phyloP scores from a whole-genome alignment of 140 eudicot genomes.

The Flaveria floridana region DNA sequence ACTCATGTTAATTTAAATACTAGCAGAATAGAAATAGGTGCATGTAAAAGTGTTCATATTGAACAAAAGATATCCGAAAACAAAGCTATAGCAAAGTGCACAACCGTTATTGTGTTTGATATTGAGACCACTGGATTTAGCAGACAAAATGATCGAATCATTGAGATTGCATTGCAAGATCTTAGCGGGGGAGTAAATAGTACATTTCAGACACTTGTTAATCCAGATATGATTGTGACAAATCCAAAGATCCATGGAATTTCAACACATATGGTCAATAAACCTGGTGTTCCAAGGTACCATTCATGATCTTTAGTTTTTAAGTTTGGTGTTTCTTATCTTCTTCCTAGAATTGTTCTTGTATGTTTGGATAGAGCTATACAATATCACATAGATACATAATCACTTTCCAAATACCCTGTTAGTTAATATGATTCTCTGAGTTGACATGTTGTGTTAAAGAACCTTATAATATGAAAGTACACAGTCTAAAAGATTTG shows the following conservation, averaged over 20 bases:
- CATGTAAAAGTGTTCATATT: slow-evolving; percentile 41
- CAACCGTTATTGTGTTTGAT: slow-evolving; percentile 67
- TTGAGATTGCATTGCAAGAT: slow-evolving; percentile 87
- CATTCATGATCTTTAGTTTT: slow-evolving; percentile 7
- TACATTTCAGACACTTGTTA: slow-evolving; percentile 76
- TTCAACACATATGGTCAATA: slow-evolving; percentile 52
- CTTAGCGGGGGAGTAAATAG: slow-evolving; percentile 86
- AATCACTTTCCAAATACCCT: too few species aligned
- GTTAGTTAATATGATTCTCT: too few species aligned
- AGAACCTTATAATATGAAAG: too few species aligned
- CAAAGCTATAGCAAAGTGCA: slow-evolving; percentile 37
- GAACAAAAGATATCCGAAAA: slow-evolving; percentile 40
- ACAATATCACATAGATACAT: too few species aligned
- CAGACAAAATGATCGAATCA: slow-evolving; percentile 56
- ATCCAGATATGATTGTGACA: slow-evolving; percentile 60
- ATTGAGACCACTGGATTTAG: slow-evolving; percentile 80
- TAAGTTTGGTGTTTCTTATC: slow-evolving; percentile 5
- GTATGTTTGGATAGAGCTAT: slow-evolving; percentile 11
- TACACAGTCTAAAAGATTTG: too few species aligned
- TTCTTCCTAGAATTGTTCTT: background rate
- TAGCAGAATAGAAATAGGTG: slow-evolving; percentile 36
- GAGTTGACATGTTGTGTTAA: too few species aligned
- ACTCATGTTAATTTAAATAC: slow-evolving; percentile 34
- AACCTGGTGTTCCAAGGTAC: slow-evolving; percentile 79
- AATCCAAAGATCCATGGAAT: slow-evolving; percentile 66